Conservation (phyloP, 805 yeast species). For the Isabelozyma gotoi region DNA sequence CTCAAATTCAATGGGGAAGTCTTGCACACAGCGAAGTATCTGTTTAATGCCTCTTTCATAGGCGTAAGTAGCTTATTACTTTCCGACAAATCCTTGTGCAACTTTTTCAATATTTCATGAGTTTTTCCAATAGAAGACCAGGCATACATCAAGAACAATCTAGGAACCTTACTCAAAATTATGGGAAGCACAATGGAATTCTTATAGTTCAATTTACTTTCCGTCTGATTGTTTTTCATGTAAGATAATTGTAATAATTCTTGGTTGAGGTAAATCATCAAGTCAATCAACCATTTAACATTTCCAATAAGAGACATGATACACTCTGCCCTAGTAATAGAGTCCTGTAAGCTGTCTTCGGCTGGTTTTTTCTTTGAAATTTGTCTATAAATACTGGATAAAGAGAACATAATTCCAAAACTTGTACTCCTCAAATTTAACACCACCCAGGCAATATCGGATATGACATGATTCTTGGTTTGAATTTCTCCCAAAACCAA, state of each 20-base stretch:
- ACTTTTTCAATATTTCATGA: conserved; percentile 54
- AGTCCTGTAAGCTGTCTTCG: conserved; percentile 53
- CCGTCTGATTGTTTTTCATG: conserved; percentile 16
- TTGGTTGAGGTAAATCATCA: conserved; percentile 68
- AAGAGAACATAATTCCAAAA: conserved; percentile 64
- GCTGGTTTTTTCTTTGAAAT: conserved; percentile 57
- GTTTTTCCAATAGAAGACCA: conserved; percentile 66
- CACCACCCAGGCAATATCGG: conserved; percentile 60
- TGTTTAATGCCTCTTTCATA: conserved; percentile 51
- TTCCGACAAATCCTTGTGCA: conserved; percentile 49
- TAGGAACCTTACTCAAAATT: conserved; percentile 65
- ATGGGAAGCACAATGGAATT: conserved; percentile 56
- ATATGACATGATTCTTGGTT: conserved; percentile 27
- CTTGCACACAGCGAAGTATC: conserved; percentile 47
- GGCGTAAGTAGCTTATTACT: conserved; percentile 44
- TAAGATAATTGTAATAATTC: conserved; percentile 56
- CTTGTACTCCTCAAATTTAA: conserved; percentile 70
- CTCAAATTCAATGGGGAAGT: conserved; percentile 56
- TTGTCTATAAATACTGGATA: conserved; percentile 63
- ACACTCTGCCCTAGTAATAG: conserved; percentile 60
- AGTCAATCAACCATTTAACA: conserved; percentile 83
- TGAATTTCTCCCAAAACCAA: conserved; percentile 55
- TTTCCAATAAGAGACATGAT: conserved; percentile 68
- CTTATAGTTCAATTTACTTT: conserved; percentile 19
- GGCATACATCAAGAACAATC: conserved; percentile 65